Evolutionary conservation across 306 rosid genomes (phyloP), one percentile per base, ranked within the genome.

Genomic region (Myrica gale): DNA sequence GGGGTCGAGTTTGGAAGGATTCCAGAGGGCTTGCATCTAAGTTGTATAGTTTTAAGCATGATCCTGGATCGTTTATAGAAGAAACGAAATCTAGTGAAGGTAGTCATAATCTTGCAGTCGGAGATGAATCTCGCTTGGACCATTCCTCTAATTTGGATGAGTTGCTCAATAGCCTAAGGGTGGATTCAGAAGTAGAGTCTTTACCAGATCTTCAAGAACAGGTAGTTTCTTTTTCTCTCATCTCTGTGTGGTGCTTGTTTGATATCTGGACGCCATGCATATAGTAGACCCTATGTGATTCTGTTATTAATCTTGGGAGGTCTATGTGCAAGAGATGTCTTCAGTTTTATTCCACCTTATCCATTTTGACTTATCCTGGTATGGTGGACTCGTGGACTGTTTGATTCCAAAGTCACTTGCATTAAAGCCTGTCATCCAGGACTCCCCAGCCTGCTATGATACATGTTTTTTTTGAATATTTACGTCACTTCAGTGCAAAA

Each of bases 21-120:
- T 84, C 97, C 55, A 94, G 90, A 79, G 93, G 98, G 78, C 87
- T 92, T 54, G 93, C 97, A 71, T 81, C 98, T 72, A 94, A 92
- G 84, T 83, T 92, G 48, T 92, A 94, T 78, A 94, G 97, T 84
- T 92, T 90, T 85, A 95, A 92, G 87, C 93, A 85, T 56, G 93
- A 87, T 71, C 89, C 76, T 19, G 85, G 74, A 68, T 78, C 88
- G 20, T 73, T 84, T 58, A 79, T 53, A 71, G 96, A 92, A 71
- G 91, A 80, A 78, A 81, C 74, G 62, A 77, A 74, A 72, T 53
- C 39, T 45, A 79, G 68, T 69, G 82, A 71, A 73, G 88, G 80
- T 69, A 84, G 67, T 70, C 77, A 83, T 81, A n/a, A 4, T 68
- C 82, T 9, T 41, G 72, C 75, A 68, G 80, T 81, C 77, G 80